Evolutionary conservation across 768 basidiomycete genomes (phyloP).

Genomic region (Wakefieldia striispora): DNA sequence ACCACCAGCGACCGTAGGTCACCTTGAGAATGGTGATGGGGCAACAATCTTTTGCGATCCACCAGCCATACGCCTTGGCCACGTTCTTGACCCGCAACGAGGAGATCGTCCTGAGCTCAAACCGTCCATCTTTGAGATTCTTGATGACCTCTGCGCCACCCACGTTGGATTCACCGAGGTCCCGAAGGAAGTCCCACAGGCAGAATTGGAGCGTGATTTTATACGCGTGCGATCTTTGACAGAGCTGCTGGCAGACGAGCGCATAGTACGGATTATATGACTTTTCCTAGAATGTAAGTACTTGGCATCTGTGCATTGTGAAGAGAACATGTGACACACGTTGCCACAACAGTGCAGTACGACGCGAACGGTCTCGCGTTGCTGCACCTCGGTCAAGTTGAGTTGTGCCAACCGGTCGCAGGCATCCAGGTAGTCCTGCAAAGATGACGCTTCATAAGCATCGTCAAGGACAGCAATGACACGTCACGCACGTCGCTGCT

Average conservation of each 20-base stretch:
- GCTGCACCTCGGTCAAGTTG: slow-evolving; percentile 83
- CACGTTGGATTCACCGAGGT: slow-evolving; percentile 79
- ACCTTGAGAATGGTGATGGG: slow-evolving; percentile 84
- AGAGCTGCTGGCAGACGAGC: slow-evolving; percentile 82
- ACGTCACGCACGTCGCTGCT: slow-evolving; percentile 75
- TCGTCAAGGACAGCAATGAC: neutral
- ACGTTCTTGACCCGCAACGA: slow-evolving; percentile 63
- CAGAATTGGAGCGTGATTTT: slow-evolving; percentile 93
- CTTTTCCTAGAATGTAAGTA: slow-evolving; percentile 57
- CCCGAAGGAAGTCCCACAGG: slow-evolving; percentile 95
- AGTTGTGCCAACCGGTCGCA: slow-evolving; percentile 86
- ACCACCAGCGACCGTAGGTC: slow-evolving; percentile 2
- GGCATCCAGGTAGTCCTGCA: slow-evolving; percentile 93
- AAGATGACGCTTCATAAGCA: neutral
- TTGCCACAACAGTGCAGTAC: slow-evolving; percentile 90
- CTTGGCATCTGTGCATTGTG: neutral
- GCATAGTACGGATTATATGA: slow-evolving; percentile 95
- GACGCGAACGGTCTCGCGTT: slow-evolving; percentile 93
- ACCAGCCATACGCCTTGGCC: slow-evolving; percentile 89
- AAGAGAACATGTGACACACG: slow-evolving; percentile 42
- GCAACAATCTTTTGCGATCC: slow-evolving; percentile 82
- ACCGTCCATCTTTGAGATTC: slow-evolving; percentile 40
- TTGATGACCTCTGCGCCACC: slow-evolving; percentile 80
- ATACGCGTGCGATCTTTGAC: slow-evolving; percentile 74
- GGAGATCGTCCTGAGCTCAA: slow-evolving; percentile 53